Evolutionary conservation across 768 basidiomycete genomes (phyloP).

Genomic region (Mycena polygramma): DNA sequence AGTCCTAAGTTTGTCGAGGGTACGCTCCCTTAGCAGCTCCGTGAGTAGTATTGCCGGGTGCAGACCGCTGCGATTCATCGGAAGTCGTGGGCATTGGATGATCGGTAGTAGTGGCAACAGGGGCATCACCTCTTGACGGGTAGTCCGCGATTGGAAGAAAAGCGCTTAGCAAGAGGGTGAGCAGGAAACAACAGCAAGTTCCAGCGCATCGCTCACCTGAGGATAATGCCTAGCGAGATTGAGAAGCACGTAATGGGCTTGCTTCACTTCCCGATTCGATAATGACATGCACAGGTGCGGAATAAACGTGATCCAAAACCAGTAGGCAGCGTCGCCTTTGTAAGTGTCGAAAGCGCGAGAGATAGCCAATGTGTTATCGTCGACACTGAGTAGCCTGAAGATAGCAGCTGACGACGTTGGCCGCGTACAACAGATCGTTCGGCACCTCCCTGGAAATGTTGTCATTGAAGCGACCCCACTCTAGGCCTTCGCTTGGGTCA

Average conservation of each 20-base stretch:
- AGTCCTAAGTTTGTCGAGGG: conserved; percentile 84
- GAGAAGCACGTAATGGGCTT: conserved; percentile 89
- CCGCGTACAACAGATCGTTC: conserved; percentile 79
- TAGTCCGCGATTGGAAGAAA: conserved; percentile 94
- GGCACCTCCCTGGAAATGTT: conserved; percentile 91
- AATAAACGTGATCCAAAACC: conserved; percentile 99
- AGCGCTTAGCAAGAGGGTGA: conserved; percentile 71
- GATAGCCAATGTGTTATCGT: conserved; percentile 80
- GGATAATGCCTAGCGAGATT: conserved; percentile 93
- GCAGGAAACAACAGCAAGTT: conserved; percentile 11
- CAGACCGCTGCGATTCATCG: conserved; percentile 36
- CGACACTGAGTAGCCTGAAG: conserved; percentile 96
- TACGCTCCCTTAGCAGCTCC: conserved; percentile 43
- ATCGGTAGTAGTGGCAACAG: conserved; percentile 20
- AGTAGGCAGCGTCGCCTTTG: conserved; percentile 95
- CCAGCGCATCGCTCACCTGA: conserved; percentile 60
- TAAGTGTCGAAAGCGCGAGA: conserved; percentile 92
- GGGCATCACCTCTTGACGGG: conserved; percentile 73
- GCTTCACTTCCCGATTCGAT: conserved; percentile 92
- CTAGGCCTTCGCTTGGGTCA: conserved; percentile 94
- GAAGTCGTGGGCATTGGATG: conserved; percentile 38
- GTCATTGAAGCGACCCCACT: conserved; percentile 97
- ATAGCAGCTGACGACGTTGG: conserved; percentile 96
- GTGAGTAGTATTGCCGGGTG: conserved; percentile 37
- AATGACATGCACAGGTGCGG: conserved; percentile 94